Conservation (phyloP, 164 flowering plant genomes). For the Cinnamomum chago region DNA sequence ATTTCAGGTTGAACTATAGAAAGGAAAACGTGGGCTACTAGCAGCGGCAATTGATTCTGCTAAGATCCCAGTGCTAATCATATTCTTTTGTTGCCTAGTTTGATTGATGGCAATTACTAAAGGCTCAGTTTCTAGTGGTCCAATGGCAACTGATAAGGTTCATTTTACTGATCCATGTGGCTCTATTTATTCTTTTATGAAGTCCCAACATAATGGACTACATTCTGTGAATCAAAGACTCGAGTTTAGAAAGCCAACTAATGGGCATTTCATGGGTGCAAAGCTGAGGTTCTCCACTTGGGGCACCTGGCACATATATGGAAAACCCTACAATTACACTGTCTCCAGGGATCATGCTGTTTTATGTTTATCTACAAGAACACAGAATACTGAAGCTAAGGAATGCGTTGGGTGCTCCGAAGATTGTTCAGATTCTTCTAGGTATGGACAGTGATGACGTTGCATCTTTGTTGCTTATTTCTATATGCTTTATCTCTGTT, state of each 20-base stretch:
- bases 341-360: conserved; percentile 27
- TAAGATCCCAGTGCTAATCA: neutral
- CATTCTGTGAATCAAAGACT: conserved; percentile 23
- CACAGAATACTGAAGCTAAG: conserved; percentile 41
- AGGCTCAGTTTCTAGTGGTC: conserved; percentile 33
- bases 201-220: conserved; percentile 29
- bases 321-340: conserved; percentile 25
- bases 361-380: conserved; percentile 44
- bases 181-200: conserved; percentile 31
- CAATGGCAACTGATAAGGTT: conserved; percentile 26
- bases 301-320: conserved; percentile 17
- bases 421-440: conserved; percentile 38
- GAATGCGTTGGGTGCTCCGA: conserved; percentile 32
- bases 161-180: conserved; percentile 28
- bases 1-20: conserved; percentile 18
- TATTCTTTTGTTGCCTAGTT: conserved; percentile 7
- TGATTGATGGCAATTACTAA: conserved; percentile 41
- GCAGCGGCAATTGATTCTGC: conserved; percentile 8
- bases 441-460: conserved; percentile 33
- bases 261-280: conserved; percentile 23
- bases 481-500: neutral
- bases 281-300: conserved; percentile 26
- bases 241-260: conserved; percentile 28
- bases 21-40: conserved; percentile 16
- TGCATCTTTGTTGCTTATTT: neutral